Percentiles rank a stretch among this genome's conserved stretches.
These are phyloP conservation scores for Fusarium burgessii DNA, from an alignment of 2,329 filamentous ascomycete species.

Conservation along the genomic window DNA sequence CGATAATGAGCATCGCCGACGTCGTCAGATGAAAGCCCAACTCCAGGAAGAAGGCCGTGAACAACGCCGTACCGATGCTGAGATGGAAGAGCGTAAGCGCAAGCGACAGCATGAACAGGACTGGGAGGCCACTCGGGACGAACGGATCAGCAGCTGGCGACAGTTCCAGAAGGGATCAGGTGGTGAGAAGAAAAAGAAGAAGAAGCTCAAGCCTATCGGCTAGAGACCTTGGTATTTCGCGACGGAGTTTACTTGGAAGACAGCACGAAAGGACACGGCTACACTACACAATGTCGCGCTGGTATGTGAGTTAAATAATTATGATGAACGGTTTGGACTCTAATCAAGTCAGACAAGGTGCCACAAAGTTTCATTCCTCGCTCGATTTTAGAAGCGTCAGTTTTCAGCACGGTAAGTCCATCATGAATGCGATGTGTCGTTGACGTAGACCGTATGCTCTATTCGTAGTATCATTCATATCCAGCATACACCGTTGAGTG, in stretches of 20 bases:
- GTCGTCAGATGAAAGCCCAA: constrained; percentile 89
- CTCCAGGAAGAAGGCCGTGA: constrained; percentile 96
- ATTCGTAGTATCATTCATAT: constrained; percentile 19
- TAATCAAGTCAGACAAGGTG: constrained; percentile 48
- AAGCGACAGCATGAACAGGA: constrained; percentile 94
- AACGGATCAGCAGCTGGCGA: constrained; percentile 93
- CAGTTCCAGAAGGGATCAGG: constrained; percentile 84
- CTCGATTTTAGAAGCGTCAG: constrained; percentile 16
- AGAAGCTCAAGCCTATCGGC: constrained; percentile 76
- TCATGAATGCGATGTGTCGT: constrained; percentile 5
- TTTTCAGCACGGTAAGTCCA: constrained; percentile 36
- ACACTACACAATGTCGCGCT: constrained; percentile 30
- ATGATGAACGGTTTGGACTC: constrained; percentile 47
- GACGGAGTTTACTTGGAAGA: constrained; percentile 24
- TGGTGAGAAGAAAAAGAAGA: constrained; percentile 73
- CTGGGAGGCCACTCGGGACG: constrained; percentile 93
- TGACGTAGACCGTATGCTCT: constrained; percentile 14
- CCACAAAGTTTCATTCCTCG: constrained; percentile 17
- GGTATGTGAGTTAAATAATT: constrained; percentile 51
- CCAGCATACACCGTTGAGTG: constrained; percentile 6
- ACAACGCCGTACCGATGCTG: constrained; percentile 86
- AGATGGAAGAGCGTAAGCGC: constrained; percentile 81
- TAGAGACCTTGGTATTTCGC: constrained; percentile 48
- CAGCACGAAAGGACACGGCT: constrained; percentile 22
- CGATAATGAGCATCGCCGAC: constrained; percentile 88